These are phyloP conservation scores for Termitomyces bulborhizus DNA, from an alignment of 768 basidiomycete genomes.

Conservation along the genomic window DNA sequence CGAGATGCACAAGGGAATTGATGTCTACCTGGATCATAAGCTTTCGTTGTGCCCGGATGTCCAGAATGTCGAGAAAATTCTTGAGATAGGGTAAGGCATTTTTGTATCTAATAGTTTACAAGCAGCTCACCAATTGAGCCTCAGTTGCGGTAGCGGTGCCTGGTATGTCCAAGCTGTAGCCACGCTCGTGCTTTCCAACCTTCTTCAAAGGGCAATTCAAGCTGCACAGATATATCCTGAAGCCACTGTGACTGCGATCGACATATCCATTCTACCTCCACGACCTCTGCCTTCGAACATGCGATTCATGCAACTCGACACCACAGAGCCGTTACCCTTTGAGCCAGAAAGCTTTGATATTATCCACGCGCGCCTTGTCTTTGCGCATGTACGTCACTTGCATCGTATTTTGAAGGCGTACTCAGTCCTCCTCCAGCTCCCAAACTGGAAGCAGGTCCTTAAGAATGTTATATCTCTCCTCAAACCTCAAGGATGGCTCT, in stretches of 20 bases:
- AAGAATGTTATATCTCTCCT: background rate
- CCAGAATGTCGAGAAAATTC: no score
- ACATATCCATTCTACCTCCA: background rate
- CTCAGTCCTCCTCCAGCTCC: background rate
- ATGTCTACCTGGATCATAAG: no score
- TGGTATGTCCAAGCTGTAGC: no score
- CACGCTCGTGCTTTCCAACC: background rate
- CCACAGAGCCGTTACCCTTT: background rate
- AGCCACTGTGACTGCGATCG: background rate
- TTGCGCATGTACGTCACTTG: background rate
- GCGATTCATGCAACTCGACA: background rate
- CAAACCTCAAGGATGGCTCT: background rate
- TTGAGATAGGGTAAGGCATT: no score
- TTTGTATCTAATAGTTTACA: no score
- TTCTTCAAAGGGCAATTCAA: background rate
- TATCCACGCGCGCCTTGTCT: background rate
- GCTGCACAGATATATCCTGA: background rate
- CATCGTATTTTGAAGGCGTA: background rate
- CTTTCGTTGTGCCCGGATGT: no score
- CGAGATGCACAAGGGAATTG: no score
- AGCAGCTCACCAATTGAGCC: no score
- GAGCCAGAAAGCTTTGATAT: background rate
- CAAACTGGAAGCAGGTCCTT: background rate
- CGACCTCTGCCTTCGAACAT: background rate
- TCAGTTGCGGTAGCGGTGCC: no score